Base-by-base conservation (phyloP, 129 eudicot species). In the Centrapalus pauciflorus region DNA sequence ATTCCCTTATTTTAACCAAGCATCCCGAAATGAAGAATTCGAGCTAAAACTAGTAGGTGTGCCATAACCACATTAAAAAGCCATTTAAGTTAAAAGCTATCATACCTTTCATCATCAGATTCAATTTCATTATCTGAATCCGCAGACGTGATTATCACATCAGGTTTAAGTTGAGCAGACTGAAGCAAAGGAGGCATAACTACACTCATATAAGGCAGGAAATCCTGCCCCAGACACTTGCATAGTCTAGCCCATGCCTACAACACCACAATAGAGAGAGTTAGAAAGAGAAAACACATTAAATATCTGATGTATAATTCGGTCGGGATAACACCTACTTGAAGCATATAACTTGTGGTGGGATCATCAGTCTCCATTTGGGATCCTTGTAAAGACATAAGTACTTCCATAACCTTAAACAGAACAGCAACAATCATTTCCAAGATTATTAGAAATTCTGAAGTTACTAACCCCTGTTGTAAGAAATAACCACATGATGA, bases 161-260 rank as follows among this genome's bases (percentile, higher is more conserved):
- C 99, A 72, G 99, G 99, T 68, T 94, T 94, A 21, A 94, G 88
- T 73, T 94, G 97, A 61, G 99, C 99, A 66, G 99, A 94, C 59
- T 79, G 99, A 77, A 94, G 90, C 85, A 94, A 75, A 48, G 97
- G 97, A 57, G 97, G 99, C 99, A 94, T 94, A 52, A 94, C 97
- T 37, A 94, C 93, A 13, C 89, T 84, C 97, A 94, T 94, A 59
- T 94, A 94, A 40, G 99, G 99, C 43, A 94, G 92, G 69, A 94
- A 94, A 77, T 94, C 99, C 77, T 94, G 99, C 48, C 99, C 99
- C 75, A 94, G 76, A 73, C 99, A 94, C 87, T 94, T 94, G 99
- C 99, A 94, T 67, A 94, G 97, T 74, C 99, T 73, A 33, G 99
- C 99, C 99, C 99, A 94, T 16, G 99, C 99, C 99, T 94, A 69